Base-by-base conservation (phyloP, 2,329 filamentous ascomycete genomes). In the Ophiostoma perfectum region DNA sequence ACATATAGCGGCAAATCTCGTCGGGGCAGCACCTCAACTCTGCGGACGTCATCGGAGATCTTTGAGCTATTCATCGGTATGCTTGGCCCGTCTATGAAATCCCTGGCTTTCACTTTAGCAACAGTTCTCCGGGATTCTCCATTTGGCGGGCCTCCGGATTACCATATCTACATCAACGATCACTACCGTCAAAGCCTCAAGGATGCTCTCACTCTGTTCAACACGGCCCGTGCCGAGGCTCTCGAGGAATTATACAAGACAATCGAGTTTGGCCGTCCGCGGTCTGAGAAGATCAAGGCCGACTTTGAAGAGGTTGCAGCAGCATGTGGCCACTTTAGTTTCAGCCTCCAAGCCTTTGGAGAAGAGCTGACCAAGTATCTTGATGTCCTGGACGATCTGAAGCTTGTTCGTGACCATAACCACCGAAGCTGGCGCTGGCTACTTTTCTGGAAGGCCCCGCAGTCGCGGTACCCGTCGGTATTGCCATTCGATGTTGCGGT, bases 281-380 rank as follows among this genome's bases (percentile, higher is more conserved):
- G 87, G 58, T 88, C 90, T 0, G 84, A 92, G 66, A 90, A 90
- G 71, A 84, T 94, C 8, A 90, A 96, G 75, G 95, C 94, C 2
- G 95, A 98, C 77, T 93, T 97, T 69, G 95, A 99, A 77, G 95
- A 99, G 78, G 93, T 98, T 11, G 93, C 94, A 55, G 94, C 95
- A n/a, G 96, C 93, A 68, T 99, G 95, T 75, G 94, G 95, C 0
- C 93, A 98, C 78, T 99, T 98, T 76, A 94, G 91, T 75, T 97
- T 95, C 76, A 96, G 91, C 60, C 81, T 99, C 39, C 86, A 95
- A 71, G 91, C 95, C 73, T 94, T 98, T 75, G 93, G 92, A 0
- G 91, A 96, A 75, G 93, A 97, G 75, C 90, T 96, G 80, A 87
- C 91, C 72, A 86, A 85, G 12, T 95, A 96, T 73, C 78, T 99